These are phyloP conservation scores for Pelargonium australe DNA, from an alignment of 441 rosid genomes.

Conservation along the genomic window DNA sequence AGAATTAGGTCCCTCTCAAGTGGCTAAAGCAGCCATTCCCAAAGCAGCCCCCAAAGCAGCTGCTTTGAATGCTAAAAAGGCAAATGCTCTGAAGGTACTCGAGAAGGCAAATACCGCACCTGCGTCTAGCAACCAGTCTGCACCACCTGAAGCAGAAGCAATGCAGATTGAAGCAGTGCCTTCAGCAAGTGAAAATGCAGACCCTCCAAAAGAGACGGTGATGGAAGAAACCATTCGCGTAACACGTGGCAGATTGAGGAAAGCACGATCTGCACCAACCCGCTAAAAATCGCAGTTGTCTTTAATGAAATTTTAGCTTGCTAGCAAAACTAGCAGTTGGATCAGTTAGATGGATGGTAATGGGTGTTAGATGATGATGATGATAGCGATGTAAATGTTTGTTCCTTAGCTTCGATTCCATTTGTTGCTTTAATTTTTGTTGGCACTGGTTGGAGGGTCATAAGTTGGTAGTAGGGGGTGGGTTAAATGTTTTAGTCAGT, in stretches of 20 bases:
- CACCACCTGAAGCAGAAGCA: conserved; percentile 36
- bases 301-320: neutral
- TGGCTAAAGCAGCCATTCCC: conserved; percentile 23
- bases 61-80: conserved; percentile 27
- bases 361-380: conserved; percentile 21
- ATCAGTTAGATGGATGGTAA: conserved; percentile 22
- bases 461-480: neutral
- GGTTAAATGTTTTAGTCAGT: neutral
- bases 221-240: conserved; percentile 48
- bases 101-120: neutral
- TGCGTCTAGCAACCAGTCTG: conserved; percentile 34
- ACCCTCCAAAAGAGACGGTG: conserved; percentile 44
- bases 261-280: conserved; percentile 37
- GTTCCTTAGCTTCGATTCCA: conserved; percentile 22
- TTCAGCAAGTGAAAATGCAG: conserved; percentile 33
- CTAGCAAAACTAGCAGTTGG: conserved; percentile 19
- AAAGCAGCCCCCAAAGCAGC: conserved; percentile 19
- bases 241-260: conserved; percentile 48
- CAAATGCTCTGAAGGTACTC: conserved; percentile 9
- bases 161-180: conserved; percentile 40
- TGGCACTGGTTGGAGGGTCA: conserved; percentile 12
- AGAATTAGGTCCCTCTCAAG: conserved; percentile 37
- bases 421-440: conserved; percentile 38
- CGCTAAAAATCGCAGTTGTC: conserved; percentile 20
- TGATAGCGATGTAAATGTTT: conserved; percentile 34